These are phyloP conservation scores for Hypoxylon sp. DNA, from an alignment of 2,329 filamentous ascomycete genomes.

Conservation along the genomic window DNA sequence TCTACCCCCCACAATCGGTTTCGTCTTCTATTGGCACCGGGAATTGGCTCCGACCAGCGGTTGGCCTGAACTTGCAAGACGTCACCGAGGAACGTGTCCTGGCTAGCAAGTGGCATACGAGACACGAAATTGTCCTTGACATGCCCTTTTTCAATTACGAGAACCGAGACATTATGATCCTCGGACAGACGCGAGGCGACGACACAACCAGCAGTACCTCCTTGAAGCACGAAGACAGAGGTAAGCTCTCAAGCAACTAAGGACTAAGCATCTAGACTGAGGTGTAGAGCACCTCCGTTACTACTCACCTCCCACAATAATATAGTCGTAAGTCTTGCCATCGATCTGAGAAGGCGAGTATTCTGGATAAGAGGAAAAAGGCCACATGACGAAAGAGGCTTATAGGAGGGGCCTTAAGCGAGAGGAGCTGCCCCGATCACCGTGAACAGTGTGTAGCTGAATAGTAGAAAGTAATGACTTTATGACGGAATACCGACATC, in stretches of 20 bases:
- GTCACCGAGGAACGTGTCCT: slow-evolving; percentile 46
- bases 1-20: slow-evolving; percentile 50
- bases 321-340: background rate
- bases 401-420: background rate
- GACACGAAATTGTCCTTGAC: slow-evolving; percentile 51
- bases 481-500: background rate
- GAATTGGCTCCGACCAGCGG: slow-evolving; percentile 52
- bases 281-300: background rate
- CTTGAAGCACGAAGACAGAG: slow-evolving; percentile 18
- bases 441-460: background rate
- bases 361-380: background rate
- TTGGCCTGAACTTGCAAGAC: slow-evolving; percentile 47
- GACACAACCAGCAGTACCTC: slow-evolving; percentile 65
- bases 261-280: background rate
- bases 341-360: background rate
- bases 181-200: slow-evolving; percentile 62
- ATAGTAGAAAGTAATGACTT: background rate
- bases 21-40: slow-evolving; percentile 38
- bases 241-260: background rate
- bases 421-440: background rate
- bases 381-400: background rate
- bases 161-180: slow-evolving; percentile 56
- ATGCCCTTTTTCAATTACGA: slow-evolving; percentile 58
- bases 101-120: slow-evolving; percentile 54
- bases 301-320: background rate